Conservation (phyloP, 2,329 filamentous ascomycete genomes). For the Claviceps sp. region DNA sequence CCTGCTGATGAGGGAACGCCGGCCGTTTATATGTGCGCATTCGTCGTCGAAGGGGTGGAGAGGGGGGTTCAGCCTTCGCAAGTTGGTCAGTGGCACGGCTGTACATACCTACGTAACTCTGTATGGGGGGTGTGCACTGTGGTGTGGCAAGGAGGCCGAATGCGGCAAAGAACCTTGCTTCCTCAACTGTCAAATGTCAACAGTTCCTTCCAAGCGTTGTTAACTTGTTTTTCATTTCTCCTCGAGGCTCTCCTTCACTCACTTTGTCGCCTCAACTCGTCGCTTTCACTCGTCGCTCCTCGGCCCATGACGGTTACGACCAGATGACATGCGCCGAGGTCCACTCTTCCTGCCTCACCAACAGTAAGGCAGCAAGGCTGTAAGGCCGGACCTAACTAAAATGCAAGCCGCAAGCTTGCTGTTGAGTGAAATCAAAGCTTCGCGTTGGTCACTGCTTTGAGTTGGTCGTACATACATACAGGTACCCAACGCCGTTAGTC, state of each 20-base stretch:
- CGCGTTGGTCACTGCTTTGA: too few relatives aligned
- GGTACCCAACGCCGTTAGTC: too few relatives aligned
- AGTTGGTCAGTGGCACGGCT: too few relatives aligned
- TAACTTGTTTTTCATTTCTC: neutral
- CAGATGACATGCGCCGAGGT: neutral
- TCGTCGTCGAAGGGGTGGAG: slow-evolving; percentile 2
- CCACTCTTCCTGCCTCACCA: neutral
- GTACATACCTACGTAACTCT: too few relatives aligned
- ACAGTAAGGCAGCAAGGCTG: neutral
- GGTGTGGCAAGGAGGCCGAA: neutral
- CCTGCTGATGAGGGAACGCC: slow-evolving; percentile 23
- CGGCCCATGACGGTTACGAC: too few relatives aligned
- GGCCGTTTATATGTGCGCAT: slow-evolving; percentile 34
- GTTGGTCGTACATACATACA: too few relatives aligned
- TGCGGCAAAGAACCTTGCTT: neutral
- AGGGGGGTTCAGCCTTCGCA: neutral
- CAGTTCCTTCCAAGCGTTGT: neutral
- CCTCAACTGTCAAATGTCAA: neutral
- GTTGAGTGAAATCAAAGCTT: too few relatives aligned
- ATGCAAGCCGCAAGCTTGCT: neutral
- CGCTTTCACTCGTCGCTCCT: too few relatives aligned
- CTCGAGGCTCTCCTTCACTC: too few relatives aligned
- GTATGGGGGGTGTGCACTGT: too few relatives aligned
- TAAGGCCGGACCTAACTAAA: neutral
- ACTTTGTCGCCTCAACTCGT: too few relatives aligned